These are phyloP conservation scores for Rhizomucor pusillus DNA, from an alignment of 371 early-diverging fungal genomes.

Conservation along the genomic window DNA sequence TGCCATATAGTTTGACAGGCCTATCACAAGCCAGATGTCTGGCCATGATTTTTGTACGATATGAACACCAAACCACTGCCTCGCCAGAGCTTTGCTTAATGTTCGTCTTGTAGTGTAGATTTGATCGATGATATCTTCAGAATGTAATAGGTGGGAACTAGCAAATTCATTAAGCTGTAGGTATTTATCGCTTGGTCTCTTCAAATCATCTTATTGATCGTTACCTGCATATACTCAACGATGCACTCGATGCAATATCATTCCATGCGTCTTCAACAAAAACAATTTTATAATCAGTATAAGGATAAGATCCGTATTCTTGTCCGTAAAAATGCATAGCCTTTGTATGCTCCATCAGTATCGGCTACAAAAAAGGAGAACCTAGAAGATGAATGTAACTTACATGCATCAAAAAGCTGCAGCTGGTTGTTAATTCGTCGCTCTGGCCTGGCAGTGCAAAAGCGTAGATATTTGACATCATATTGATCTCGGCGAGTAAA, in stretches of 20 bases:
- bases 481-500: slow-evolving; percentile 45
- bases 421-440: slow-evolving; percentile 60
- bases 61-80: slow-evolving; percentile 94
- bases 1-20: slow-evolving; percentile 74
- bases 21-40: slow-evolving; percentile 87
- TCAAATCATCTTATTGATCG: too few species aligned
- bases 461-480: slow-evolving; percentile 67
- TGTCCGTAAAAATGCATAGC: slow-evolving; percentile 83
- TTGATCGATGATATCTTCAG: slow-evolving; percentile 82
- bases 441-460: slow-evolving; percentile 61
- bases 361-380: neutral
- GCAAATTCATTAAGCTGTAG: neutral
- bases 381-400: slow-evolving; percentile 1
- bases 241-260: slow-evolving; percentile 68
- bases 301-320: slow-evolving; percentile 88
- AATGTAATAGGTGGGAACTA: slow-evolving; percentile 71
- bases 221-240: slow-evolving; percentile 63
- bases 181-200: neutral
- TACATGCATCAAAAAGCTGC: slow-evolving; percentile 68
- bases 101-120: slow-evolving; percentile 74
- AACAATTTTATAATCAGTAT: slow-evolving; percentile 79
- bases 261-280: slow-evolving; percentile 78
- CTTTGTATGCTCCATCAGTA: slow-evolving; percentile 23
- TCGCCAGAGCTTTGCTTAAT: slow-evolving; percentile 71
- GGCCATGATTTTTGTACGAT: slow-evolving; percentile 78